These are phyloP conservation scores for Sapria himalayana DNA, from an alignment of 345 rosid species.

Conservation along the genomic window DNA sequence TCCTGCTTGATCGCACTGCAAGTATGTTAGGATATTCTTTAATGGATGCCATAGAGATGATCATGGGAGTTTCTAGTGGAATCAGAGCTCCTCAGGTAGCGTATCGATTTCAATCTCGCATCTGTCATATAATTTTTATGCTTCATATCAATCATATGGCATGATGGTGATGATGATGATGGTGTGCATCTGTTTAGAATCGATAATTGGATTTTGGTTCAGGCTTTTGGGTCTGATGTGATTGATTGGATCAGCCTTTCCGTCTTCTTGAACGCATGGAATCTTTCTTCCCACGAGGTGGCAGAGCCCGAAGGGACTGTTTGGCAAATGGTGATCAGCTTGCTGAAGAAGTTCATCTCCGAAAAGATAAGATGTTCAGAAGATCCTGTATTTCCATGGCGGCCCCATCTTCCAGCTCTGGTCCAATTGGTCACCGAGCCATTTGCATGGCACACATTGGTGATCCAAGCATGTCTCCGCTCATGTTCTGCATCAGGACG, in stretches of 20 bases:
- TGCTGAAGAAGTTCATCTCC: constrained; percentile 31
- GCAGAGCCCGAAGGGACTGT: constrained; percentile 13
- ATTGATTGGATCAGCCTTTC: constrained; percentile 74
- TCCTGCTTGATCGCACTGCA: constrained; percentile 53
- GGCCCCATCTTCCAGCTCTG: constrained; percentile 26
- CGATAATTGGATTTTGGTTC: constrained; percentile 6
- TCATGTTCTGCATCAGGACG: constrained; percentile 60
- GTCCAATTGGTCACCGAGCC: constrained; percentile 68
- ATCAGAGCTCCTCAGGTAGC: constrained; percentile 38
- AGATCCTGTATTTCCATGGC: constrained; percentile 22
- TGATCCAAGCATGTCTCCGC: constrained; percentile 57
- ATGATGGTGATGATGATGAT: constrained; percentile 1
- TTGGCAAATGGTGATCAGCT: constrained; percentile 32
- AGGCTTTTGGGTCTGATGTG: constrained; percentile 48
- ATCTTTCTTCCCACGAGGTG: constrained; percentile 34
- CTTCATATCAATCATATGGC: neutral
- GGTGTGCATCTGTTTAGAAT: neutral
- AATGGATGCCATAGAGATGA: constrained; percentile 31
- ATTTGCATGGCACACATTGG: constrained; percentile 65
- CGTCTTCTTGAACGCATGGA: constrained; percentile 70
- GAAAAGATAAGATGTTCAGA: constrained; percentile 30
- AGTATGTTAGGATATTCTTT: constrained; percentile 57
- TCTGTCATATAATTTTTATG: neutral
- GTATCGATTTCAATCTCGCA: neutral
- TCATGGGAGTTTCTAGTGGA: constrained; percentile 41